phyloP scores from a whole-genome alignment of 306 rosid genomes.

The Corylus heterophylla region DNA sequence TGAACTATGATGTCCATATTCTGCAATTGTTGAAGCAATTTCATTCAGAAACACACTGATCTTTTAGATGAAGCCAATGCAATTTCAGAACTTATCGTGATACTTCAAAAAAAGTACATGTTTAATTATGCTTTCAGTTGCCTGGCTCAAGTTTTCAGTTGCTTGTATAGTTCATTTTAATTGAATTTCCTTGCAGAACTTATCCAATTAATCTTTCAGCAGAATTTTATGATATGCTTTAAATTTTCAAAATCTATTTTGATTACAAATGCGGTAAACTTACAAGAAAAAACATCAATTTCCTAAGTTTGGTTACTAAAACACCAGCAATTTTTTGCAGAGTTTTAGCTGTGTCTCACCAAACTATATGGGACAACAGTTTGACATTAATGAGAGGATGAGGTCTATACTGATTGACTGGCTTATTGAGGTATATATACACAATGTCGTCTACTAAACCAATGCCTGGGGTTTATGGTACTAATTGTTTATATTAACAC shows the following conservation, averaged over 20 bases:
- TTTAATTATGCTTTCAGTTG: too few species aligned
- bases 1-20: background rate
- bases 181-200: background rate
- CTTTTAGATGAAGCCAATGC: too few species aligned
- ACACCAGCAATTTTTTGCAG: constrained; percentile 42
- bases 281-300: constrained; percentile 6
- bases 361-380: constrained; percentile 65
- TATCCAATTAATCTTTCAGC: background rate
- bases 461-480: constrained; percentile 26
- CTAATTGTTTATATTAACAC: constrained; percentile 39
- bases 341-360: constrained; percentile 60
- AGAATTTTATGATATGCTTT: background rate
- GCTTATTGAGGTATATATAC: constrained; percentile 81
- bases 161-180: background rate
- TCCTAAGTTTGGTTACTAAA: constrained; percentile 25
- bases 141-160: background rate
- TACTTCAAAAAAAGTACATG: too few species aligned
- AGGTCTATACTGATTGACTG: constrained; percentile 93
- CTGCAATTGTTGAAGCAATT: background rate
- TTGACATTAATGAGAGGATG: constrained; percentile 93
- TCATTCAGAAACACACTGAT: too few species aligned
- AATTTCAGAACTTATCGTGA: too few species aligned
- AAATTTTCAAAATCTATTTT: constrained; percentile 6
- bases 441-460: constrained; percentile 19
- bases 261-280: background rate